Evolutionary conservation across 1,284 basidiomycete genomes (phyloP), one percentile per base, ranked within the genome.

Genomic region (Dichomitus squalens): DNA sequence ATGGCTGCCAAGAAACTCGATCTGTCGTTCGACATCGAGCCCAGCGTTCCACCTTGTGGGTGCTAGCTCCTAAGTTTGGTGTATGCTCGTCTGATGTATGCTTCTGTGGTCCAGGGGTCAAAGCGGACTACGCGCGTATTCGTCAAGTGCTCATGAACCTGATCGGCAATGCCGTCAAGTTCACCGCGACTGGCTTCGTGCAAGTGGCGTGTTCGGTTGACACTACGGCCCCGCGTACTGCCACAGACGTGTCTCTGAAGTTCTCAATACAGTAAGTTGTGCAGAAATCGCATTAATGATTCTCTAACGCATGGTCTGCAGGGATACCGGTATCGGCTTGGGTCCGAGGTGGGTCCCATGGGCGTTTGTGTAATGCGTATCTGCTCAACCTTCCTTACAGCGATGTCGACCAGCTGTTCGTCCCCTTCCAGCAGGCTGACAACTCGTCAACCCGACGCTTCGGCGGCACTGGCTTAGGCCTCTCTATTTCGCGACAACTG

Each of bases 71-170:
- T 4, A 8, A 6, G 23, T 12, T 36, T 34, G 16, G 21, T 27
- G 6, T n/a, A 11, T n/a, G 2, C 29, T 43, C 29, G 7, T 31
- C n/a, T 46, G 9, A 43, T n/a, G 18, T 20, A 21, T 6, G 11
- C 20, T 41, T 21, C 27, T 6, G 7, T 47, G 31, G 6, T 51
- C 23, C 57, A 87, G 85, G 86, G 86, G 83, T 88, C n/a, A 81
- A 76, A 55, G 84, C 86, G 2, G 87, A 89, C 67, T 86, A 88
- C 63, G 84, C 86, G 6, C 81, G 87, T 18, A 88, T 89, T 53
- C 80, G 86, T 54, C 86, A 89, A 81, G 86, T 88, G 14, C 72
- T 88, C 31, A 88, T 88, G 86, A 90, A 90, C 66, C 71, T 90
- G 40, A 86, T 90, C 55, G 86, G 86, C 8, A 90, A 90, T 66